A percentile compares a stretch with the other conserved stretches of the same genome.
Evolutionary conservation across 495 filamentous ascomycete genomes (phyloP).

Genomic region (Penicillium crystallinum): DNA sequence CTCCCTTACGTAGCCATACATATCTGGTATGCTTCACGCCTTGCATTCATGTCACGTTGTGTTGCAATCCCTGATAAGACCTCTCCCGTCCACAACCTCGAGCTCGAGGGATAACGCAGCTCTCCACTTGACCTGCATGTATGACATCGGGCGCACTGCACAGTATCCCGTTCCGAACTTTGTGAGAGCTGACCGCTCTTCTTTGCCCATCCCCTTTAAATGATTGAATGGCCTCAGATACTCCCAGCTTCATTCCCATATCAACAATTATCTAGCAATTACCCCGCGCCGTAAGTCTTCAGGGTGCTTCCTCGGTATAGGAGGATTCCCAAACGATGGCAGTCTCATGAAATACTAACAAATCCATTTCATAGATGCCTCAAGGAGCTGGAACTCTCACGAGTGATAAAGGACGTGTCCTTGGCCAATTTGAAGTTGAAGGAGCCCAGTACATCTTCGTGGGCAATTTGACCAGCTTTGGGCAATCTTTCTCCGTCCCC

Average conservation of each 20-base stretch:
- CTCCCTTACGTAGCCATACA: not conserved
- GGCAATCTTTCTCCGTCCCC: constrained; percentile 3
- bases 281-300: not conserved
- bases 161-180: not conserved
- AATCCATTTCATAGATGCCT: constrained; percentile 2
- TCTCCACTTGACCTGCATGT: constrained; percentile 6
- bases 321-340: not conserved
- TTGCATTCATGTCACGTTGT: not conserved
- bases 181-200: constrained; percentile 5
- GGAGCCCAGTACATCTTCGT: constrained; percentile 8
- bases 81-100: not conserved
- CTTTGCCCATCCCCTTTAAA: not conserved
- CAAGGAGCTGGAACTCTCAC: constrained; percentile 7
- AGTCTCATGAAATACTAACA: not conserved
- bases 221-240: not conserved
- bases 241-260: not conserved
- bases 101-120: not conserved
- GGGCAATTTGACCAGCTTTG: constrained; percentile 1
- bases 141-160: constrained; percentile 5
- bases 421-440: constrained; percentile 10
- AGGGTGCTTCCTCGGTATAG: not conserved
- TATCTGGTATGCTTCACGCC: not conserved
- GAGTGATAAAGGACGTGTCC: constrained; percentile 7
- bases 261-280: not conserved
- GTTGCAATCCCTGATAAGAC: not conserved